Conservation (phyloP, 164 flowering plant species). For the Taxillus chinensis region DNA sequence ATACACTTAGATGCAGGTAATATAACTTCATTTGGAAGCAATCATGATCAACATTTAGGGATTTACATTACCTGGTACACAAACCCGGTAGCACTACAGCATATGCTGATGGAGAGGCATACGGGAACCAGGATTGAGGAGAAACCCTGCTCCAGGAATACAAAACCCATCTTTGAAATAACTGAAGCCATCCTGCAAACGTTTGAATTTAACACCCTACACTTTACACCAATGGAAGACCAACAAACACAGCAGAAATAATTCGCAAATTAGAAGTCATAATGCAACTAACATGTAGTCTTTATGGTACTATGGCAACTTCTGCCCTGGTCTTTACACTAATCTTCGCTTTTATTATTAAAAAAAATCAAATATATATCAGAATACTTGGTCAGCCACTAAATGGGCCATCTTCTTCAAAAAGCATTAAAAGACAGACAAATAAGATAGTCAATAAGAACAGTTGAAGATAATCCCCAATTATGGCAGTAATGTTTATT, state of each 20-base stretch:
- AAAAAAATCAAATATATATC: no score
- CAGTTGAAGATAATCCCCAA: not conserved
- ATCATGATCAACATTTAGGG: not conserved
- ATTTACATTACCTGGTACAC: constrained; percentile 55
- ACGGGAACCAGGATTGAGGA: constrained; percentile 62
- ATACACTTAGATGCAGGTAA: not conserved
- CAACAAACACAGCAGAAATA: not conserved
- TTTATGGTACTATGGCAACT: no score
- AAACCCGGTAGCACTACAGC: constrained; percentile 87
- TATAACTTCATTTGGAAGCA: not conserved
- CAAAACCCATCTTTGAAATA: constrained; percentile 92
- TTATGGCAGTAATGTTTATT: not conserved
- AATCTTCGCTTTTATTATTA: no score
- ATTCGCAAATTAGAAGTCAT: not conserved
- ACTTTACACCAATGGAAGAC: not conserved
- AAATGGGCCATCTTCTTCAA: not conserved
- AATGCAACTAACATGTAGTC: not conserved
- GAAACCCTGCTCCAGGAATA: constrained; percentile 84
- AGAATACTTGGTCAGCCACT: no score
- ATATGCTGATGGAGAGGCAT: constrained; percentile 63
- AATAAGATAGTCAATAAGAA: not conserved
- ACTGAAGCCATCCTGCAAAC: constrained; percentile 87
- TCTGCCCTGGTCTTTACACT: no score
- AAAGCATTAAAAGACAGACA: not conserved
- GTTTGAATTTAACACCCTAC: constrained; percentile 4